Conservation (phyloP, 768 basidiomycete genomes). For the Phallus indusiatus region DNA sequence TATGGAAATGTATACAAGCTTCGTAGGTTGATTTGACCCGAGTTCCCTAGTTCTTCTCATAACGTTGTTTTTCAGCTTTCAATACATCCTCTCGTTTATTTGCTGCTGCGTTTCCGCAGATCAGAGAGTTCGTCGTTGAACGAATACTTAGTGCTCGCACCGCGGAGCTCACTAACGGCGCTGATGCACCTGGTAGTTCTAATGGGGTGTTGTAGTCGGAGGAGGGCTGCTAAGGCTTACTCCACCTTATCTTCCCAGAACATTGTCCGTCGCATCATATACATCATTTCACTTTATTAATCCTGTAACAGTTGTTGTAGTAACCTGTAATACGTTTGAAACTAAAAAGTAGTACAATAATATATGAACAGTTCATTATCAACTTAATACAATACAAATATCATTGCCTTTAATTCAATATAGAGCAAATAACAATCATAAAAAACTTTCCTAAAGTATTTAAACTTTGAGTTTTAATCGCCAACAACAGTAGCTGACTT, state of each 20-base stretch:
- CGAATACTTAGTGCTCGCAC: neutral
- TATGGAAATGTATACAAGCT: conserved; percentile 58
- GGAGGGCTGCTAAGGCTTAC: no score
- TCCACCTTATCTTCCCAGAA: no score
- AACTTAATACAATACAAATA: no score
- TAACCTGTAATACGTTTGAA: no score
- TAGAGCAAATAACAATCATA: no score
- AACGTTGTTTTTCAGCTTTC: neutral
- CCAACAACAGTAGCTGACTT: neutral
- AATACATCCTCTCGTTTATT: conserved; percentile 3
- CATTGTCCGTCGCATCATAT: no score
- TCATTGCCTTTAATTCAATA: no score
- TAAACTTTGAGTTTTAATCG: neutral
- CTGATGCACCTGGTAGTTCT: neutral
- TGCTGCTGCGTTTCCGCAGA: neutral
- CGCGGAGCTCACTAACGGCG: neutral
- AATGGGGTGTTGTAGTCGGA: neutral
- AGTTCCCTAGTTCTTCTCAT: neutral
- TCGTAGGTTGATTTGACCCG: conserved; percentile 30
- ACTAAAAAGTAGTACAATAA: no score
- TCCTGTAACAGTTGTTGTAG: no score
- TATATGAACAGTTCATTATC: no score
- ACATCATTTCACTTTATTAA: no score
- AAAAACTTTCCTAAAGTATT: no score
- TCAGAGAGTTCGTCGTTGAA: neutral